Conservation (phyloP, 441 rosid species). For the Populus hybrid region DNA sequence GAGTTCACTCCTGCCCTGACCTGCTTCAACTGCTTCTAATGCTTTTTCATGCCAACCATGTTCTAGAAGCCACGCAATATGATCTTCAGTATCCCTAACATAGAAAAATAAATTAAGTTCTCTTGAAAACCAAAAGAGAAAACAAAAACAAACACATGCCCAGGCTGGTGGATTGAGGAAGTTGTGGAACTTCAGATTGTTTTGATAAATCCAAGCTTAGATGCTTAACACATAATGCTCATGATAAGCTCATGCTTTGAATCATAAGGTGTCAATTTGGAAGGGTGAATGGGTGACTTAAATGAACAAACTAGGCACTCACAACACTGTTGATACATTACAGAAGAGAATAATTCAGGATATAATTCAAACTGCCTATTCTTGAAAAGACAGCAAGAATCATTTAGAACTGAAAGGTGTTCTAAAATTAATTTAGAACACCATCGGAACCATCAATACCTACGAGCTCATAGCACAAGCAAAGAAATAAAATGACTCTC, state of each 20-base stretch:
- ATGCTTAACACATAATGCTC: background rate
- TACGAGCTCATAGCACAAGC: background rate
- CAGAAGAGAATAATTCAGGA: background rate
- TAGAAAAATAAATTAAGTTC: background rate
- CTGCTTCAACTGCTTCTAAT: constrained; percentile 96
- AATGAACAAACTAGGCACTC: background rate
- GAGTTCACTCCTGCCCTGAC: constrained; percentile 90
- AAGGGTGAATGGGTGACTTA: background rate
- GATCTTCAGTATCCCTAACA: constrained; percentile 96
- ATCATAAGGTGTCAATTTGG: background rate
- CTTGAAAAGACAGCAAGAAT: background rate
- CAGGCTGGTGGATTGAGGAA: background rate
- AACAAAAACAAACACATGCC: background rate
- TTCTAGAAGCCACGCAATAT: constrained; percentile 97
- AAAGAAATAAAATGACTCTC: background rate
- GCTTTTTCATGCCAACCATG: constrained; percentile 99
- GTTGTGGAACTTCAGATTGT: background rate
- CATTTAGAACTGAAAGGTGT: background rate
- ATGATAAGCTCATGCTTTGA: background rate
- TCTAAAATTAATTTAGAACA: background rate
- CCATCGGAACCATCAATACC: background rate
- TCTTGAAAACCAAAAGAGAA: background rate
- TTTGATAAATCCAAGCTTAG: background rate
- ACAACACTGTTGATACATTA: background rate
- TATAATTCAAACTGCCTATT: background rate